Base-by-base conservation (phyloP, 176 grass and related monocot species). In the Oryza brachyantha region DNA sequence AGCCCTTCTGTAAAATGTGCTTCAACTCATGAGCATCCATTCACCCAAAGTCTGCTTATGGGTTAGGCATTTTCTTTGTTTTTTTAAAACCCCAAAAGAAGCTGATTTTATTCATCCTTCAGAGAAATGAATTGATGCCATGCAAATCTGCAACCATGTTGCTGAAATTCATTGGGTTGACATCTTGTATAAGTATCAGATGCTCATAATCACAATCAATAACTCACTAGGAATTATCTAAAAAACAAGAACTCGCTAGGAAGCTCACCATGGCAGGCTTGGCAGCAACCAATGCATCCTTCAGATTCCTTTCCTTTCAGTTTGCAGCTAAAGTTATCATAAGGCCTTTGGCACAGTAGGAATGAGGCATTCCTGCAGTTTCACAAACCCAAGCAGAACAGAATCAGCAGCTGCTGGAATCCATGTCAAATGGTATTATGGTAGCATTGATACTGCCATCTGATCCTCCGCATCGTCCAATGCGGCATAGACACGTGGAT, bases 1-100 rank as follows among this genome's bases (percentile, higher is more conserved):
- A 88, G 76, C 57, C 86, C 81, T 88, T 71, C 81, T 84, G 86
- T 70, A 84, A 88, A 81, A 84, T 75, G 81, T 80, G 76, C 70
- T 84, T 19, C 78, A 52, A 76, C 12, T 31, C 55, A 66, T 4
- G 31, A 75, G 13, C 37, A 27, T 88, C 7, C 75, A 64, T 83
- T 77, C 52, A 77, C 72, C 74, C 45, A 7, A 42, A 70, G 27
- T 50, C 50, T 61, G 24, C 70, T 41, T 70, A 35, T 64, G 55
- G 40, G 9, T 25, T 26, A 65, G 5, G 68, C 8, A 8, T 24
- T 24, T 57, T 57, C 19, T 13, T 40, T 52, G 46, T 39, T 28
- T 59, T 76, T 61, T 4, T 48, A 12, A 12, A 14, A n/a, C 27
- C 16, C 24, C 0, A 3, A 78, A 65, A 64, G 50, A 74, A 37